Percentiles rank a stretch among this genome's conserved stretches.
Evolutionary conservation across 345 rosid genomes (phyloP).

Genomic region (Eutrema japonicum): DNA sequence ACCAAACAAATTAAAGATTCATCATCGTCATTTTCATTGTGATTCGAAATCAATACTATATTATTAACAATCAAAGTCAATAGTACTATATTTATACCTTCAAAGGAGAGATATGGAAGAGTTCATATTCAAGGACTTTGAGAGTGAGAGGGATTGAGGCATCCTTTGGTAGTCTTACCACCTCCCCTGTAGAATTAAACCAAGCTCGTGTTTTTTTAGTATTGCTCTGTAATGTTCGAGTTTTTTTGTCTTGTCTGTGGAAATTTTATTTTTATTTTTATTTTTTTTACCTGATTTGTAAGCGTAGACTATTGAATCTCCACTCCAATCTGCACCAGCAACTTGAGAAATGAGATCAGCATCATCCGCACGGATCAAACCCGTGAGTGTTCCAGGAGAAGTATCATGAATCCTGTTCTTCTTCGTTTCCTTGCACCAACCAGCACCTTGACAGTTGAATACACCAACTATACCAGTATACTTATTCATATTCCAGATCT

Average conservation of each 20-base stretch:
- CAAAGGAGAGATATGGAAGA: constrained; percentile 84
- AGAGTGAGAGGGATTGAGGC: constrained; percentile 83
- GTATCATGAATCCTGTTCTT: constrained; percentile 82
- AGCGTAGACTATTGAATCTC: constrained; percentile 71
- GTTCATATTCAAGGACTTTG: constrained; percentile 80
- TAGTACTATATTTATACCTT: constrained; percentile 49
- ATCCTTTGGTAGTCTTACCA: constrained; percentile 70
- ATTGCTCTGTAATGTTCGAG: not conserved
- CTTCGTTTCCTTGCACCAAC: constrained; percentile 88
- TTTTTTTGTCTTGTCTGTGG: not conserved
- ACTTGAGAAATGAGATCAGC: constrained; percentile 72
- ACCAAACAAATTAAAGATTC: not conserved
- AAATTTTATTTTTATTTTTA: not conserved
- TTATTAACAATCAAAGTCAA: not conserved
- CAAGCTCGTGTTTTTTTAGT: not conserved
- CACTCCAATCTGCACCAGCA: constrained; percentile 79
- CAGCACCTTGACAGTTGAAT: constrained; percentile 99
- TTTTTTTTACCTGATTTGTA: constrained; percentile 66
- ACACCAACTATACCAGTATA: constrained; percentile 86
- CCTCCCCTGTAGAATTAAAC: constrained; percentile 59
- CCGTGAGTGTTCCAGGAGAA: constrained; percentile 82
- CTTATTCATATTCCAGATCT: constrained; percentile 92
- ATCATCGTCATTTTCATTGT: constrained; percentile 20
- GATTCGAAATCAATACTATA: not conserved
- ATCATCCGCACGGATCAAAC: constrained; percentile 66